Evolutionary conservation across 1,284 basidiomycete species (phyloP), one percentile per base, ranked within the genome.

Genomic region (Serendipita sp.): DNA sequence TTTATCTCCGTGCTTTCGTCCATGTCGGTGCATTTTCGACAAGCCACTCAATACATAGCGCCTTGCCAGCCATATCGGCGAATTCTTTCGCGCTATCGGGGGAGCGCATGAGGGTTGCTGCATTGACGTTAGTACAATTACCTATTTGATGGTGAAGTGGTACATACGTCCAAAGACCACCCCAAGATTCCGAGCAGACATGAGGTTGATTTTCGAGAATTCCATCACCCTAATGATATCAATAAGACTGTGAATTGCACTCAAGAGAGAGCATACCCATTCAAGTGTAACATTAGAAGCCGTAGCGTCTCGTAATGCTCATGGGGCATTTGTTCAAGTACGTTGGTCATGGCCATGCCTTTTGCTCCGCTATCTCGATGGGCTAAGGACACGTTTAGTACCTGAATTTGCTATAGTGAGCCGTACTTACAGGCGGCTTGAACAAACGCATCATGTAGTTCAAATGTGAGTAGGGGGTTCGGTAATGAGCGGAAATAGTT

Each of bases 101-200:
- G 1, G 93, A 95, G 65, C 91, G 84, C 84, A 98, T 91, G 26
- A 98, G 78, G 0, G 95, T 99, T 4, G 95, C 93, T 96, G 69
- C 5, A 66, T 67, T 62, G 38, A 41, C 67, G 60, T n/a, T 47
- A 22, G 29, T 22, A 32, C 67, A 10, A 72, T 65, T 47, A 63
- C 45, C 58, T 45, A 60, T 34, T 12, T 61, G 41, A n/a, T 17
- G 8, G n/a, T 8, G 13, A 6, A 15, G 22, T 32, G 3, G 13
- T 41, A 86, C 93, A 77, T 73, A 97, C 93, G 95, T 68, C 96
- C 96, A 76, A 99, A 98, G 47, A 99, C 93, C n/a, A 98, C 93
- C n/a, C 96, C 96, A 22, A 99, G 76, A 70, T 99, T 99, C 66
- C 93, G 82, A 2, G 92, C 87, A 60, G 85, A 93, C 96, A 99